Evolutionary conservation across 2,329 filamentous ascomycete species (phyloP), one percentile per base, ranked within the genome.

Genomic region (Fusarium sp.): DNA sequence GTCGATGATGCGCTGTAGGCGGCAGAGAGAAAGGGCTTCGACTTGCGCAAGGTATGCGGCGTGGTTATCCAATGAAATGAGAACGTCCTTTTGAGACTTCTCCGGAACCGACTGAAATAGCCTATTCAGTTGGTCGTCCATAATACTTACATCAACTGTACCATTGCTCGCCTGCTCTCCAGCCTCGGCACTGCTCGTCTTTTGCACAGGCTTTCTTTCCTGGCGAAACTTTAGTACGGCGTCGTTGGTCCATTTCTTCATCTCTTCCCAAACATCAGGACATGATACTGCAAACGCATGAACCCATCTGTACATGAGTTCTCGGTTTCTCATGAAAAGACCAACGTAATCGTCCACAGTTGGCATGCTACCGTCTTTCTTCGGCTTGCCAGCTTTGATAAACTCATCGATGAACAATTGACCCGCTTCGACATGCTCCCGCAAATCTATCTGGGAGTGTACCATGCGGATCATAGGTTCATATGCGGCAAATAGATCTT

Each of bases 381-480:
- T 84, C 77, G 86, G 82, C 71, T 86, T 86, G 75, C 84, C 85
- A 7, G 85, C 83, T 69, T 90, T 89, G 79, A 96, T 89, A 64
- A 95, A 87, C 71, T 95, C 93, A 11, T 88, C 87, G 28, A 95
- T 79, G 76, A 96, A 95, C 15, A 83, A 84, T 78, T 95, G 90
- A 4, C 89, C 84, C 39, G 93, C 90, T 41, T 87, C 86, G 12
- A 95, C 81, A 26, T 93, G 92, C 42, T 90, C 90, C 38, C 89
- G 89, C 11, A 95, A 85, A 76, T 95, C 91, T 30, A 95, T 87
- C 5, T 88, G 88, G 60, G 92, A 88, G 78, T 95, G 93, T 12
- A 95, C 84, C 7, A 86, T 83, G 28, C 93, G 87, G 62, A 96
- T 93, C 66, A 95, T 90, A 0, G 92, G 92, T 58, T 95, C 93